phyloP scores from a whole-genome alignment of 192 early-diverging fungal genomes.

The Backusella sp. region DNA sequence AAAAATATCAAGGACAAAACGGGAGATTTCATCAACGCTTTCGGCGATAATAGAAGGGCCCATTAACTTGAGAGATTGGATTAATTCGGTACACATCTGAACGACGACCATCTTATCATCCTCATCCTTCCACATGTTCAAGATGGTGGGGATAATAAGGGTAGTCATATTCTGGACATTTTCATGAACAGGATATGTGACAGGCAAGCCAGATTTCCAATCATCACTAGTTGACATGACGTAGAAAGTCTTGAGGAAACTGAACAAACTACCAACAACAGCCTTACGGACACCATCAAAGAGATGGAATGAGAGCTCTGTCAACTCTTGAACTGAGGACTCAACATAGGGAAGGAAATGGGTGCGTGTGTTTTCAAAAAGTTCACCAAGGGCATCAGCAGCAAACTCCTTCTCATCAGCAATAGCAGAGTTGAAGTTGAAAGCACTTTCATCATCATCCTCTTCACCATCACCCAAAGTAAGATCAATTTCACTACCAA shows the following conservation, averaged over 20 bases:
- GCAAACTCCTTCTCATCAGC: slow-evolving; percentile 94
- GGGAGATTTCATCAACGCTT: slow-evolving; percentile 34
- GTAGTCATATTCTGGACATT: slow-evolving; percentile 71
- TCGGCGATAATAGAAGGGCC: slow-evolving; percentile 71
- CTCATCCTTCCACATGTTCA: slow-evolving; percentile 77
- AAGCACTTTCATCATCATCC: slow-evolving; percentile 53
- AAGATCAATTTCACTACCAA: slow-evolving; percentile 39
- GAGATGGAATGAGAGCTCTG: slow-evolving; percentile 70
- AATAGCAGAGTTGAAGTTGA: slow-evolving; percentile 73
- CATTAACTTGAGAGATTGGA: slow-evolving; percentile 66
- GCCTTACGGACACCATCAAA: slow-evolving; percentile 83
- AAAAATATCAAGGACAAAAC: slow-evolving; percentile 53
- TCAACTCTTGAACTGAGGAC: slow-evolving; percentile 61
- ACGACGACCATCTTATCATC: slow-evolving; percentile 82
- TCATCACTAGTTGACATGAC: slow-evolving; percentile 60
- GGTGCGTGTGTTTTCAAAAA: slow-evolving; percentile 72
- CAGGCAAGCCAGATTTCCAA: slow-evolving; percentile 78
- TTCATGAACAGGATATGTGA: slow-evolving; percentile 68
- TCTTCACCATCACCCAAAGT: slow-evolving; percentile 46
- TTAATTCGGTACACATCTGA: slow-evolving; percentile 74
- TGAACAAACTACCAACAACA: slow-evolving; percentile 67
- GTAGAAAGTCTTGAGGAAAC: slow-evolving; percentile 78
- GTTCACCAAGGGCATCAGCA: slow-evolving; percentile 82
- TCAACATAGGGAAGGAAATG: slow-evolving; percentile 88
- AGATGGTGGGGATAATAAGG: slow-evolving; percentile 67